These are phyloP conservation scores for Zygotorulaspora chibaensis DNA, from an alignment of 805 yeast genomes.

Conservation along the genomic window DNA sequence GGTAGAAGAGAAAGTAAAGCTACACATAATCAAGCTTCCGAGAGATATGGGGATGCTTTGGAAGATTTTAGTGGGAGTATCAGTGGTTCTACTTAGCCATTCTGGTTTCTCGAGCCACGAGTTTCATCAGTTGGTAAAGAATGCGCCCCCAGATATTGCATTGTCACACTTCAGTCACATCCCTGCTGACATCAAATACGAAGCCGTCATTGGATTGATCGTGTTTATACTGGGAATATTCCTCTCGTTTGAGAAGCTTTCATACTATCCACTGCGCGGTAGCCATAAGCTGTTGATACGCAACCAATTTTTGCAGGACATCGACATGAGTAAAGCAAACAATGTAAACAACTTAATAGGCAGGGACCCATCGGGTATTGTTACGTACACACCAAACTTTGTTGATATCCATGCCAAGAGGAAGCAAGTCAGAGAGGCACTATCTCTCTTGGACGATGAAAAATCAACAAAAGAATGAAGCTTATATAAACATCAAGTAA, in stretches of 20 bases:
- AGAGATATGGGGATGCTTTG: slow-evolving; percentile 18
- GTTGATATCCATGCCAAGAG: slow-evolving; percentile 28
- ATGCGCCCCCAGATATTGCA: slow-evolving; percentile 9
- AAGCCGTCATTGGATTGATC: slow-evolving; percentile 23
- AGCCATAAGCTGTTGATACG: slow-evolving; percentile 13
- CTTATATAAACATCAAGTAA: slow-evolving; percentile 3
- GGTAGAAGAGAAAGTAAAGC: background rate
- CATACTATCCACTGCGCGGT: slow-evolving; percentile 22
- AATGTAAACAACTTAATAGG: slow-evolving; percentile 28
- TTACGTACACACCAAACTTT: slow-evolving; percentile 28
- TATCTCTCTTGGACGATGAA: slow-evolving; percentile 15
- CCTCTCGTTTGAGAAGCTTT: slow-evolving; percentile 24
- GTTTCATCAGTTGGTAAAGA: slow-evolving; percentile 28
- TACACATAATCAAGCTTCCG: background rate
- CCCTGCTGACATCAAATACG: slow-evolving; percentile 32
- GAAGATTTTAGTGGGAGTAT: slow-evolving; percentile 12
- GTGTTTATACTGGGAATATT: slow-evolving; percentile 26
- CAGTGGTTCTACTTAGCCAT: slow-evolving; percentile 21
- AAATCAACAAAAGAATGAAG: slow-evolving; percentile 11
- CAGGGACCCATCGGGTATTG: slow-evolving; percentile 29
- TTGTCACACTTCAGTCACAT: slow-evolving; percentile 3
- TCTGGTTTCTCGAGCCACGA: slow-evolving; percentile 35
- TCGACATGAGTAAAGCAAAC: slow-evolving; percentile 30
- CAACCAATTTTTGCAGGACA: slow-evolving; percentile 29
- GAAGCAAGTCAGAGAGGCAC: slow-evolving; percentile 12